Conservation (phyloP, 441 rosid genomes). For the Macaranga tanarius region DNA sequence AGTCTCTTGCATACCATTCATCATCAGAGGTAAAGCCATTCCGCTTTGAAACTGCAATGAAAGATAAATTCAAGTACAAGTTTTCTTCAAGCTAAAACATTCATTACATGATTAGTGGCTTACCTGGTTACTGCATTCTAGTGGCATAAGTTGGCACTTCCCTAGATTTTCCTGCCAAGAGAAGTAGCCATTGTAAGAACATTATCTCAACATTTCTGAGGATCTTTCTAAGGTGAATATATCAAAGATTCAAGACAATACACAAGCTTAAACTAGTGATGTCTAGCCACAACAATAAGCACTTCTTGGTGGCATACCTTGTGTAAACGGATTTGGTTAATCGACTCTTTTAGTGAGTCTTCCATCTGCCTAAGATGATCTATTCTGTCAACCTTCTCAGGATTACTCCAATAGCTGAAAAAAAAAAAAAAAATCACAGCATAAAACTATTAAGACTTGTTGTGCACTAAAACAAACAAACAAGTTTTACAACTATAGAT, state of each 20-base stretch:
- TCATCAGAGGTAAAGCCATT: slow-evolving; percentile 52
- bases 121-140: slow-evolving; percentile 60
- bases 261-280: background rate
- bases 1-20: slow-evolving; percentile 59
- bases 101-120: slow-evolving; percentile 1
- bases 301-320: slow-evolving; percentile 41
- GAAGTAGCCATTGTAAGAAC: slow-evolving; percentile 14
- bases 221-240: too few relatives aligned
- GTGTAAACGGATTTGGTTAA: slow-evolving; percentile 48
- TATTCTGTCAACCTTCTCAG: slow-evolving; percentile 60
- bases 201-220: background rate
- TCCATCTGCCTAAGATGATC: slow-evolving; percentile 76
- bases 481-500: background rate
- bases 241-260: background rate
- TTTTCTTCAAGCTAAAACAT: slow-evolving; percentile 1
- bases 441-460: slow-evolving; percentile 17
- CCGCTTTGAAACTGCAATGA: slow-evolving; percentile 57
- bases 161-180: slow-evolving; percentile 53
- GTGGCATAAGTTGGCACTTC: slow-evolving; percentile 54
- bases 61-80: slow-evolving; percentile 16
- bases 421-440: slow-evolving; percentile 32
- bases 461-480: background rate
- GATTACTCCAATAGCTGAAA: slow-evolving; percentile 77
- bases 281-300: background rate
- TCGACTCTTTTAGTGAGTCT: slow-evolving; percentile 63